These are phyloP conservation scores for Phialocephala subalpina DNA, from an alignment of 2,329 filamentous ascomycete genomes.

Conservation along the genomic window DNA sequence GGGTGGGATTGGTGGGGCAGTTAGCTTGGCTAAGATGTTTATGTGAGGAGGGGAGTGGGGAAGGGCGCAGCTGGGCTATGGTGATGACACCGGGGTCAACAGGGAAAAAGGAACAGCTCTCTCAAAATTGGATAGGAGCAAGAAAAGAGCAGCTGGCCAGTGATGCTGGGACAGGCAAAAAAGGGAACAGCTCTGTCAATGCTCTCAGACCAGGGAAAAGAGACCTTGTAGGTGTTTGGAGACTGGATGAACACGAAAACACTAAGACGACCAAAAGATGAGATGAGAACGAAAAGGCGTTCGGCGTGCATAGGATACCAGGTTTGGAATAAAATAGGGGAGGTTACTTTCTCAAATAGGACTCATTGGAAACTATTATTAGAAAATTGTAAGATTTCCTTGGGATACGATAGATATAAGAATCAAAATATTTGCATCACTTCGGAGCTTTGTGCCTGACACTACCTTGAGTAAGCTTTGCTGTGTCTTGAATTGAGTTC, in stretches of 20 bases:
- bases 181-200: not conserved
- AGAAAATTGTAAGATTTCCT: not conserved
- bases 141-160: not conserved
- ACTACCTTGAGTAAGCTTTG: no score
- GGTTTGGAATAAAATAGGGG: not conserved
- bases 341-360: not conserved
- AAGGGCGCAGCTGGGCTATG: not conserved
- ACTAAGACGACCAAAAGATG: not conserved
- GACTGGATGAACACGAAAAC: not conserved
- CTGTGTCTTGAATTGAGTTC: no score
- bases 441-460: no score
- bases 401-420: not conserved
- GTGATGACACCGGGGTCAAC: no score
- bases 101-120: not conserved
- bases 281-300: not conserved
- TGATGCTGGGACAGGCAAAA: not conserved
- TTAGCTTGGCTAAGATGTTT: conserved; percentile 45
- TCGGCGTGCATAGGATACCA: conserved; percentile 1
- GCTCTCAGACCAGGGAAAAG: no score
- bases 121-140: no score
- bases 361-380: no score
- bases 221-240: not conserved
- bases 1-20: conserved; percentile 39
- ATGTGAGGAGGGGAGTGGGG: conserved; percentile 35
- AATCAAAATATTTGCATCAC: no score